Conservation (phyloP, 176 grass and related monocot genomes). For the Elaeis guineensis region DNA sequence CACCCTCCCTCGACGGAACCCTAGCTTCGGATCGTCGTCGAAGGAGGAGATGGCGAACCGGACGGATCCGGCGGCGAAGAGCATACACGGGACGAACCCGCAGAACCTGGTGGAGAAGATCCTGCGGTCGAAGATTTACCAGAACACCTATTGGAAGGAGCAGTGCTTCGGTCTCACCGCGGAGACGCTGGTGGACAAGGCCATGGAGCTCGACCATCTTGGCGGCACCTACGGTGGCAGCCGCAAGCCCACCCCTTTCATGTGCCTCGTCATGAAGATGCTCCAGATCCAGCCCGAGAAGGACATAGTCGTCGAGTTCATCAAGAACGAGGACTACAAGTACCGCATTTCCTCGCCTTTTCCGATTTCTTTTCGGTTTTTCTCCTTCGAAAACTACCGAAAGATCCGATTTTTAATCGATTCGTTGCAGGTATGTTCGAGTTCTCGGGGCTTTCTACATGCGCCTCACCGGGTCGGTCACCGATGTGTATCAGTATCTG, state of each 20-base stretch:
- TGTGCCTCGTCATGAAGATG: constrained; percentile 97
- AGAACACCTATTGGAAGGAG: constrained; percentile 91
- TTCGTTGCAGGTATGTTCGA: constrained; percentile 58
- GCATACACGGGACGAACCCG: constrained; percentile 89
- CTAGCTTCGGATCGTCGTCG: too few relatives aligned
- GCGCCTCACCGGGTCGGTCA: constrained; percentile 59
- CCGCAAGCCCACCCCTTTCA: constrained; percentile 69
- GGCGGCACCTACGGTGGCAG: constrained; percentile 74
- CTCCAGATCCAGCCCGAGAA: constrained; percentile 99
- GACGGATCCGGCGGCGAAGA: constrained; percentile 71
- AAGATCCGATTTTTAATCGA: background rate
- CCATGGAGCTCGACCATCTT: constrained; percentile 93
- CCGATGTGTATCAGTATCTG: constrained; percentile 90
- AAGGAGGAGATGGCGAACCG: constrained; percentile 77
- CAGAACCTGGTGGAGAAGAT: constrained; percentile 99
- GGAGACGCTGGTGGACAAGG: constrained; percentile 97
- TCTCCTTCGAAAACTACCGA: background rate
- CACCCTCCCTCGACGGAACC: too few relatives aligned
- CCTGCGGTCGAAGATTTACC: constrained; percentile 90
- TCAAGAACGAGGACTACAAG: constrained; percentile 99
- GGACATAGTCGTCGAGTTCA: constrained; percentile 97
- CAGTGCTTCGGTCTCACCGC: constrained; percentile 94
- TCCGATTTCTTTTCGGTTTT: background rate
- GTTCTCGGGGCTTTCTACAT: constrained; percentile 77
- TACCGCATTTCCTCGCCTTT: background rate